phyloP scores from a whole-genome alignment of 495 filamentous ascomycete genomes.

The Aspergillus sclerotioniger region DNA sequence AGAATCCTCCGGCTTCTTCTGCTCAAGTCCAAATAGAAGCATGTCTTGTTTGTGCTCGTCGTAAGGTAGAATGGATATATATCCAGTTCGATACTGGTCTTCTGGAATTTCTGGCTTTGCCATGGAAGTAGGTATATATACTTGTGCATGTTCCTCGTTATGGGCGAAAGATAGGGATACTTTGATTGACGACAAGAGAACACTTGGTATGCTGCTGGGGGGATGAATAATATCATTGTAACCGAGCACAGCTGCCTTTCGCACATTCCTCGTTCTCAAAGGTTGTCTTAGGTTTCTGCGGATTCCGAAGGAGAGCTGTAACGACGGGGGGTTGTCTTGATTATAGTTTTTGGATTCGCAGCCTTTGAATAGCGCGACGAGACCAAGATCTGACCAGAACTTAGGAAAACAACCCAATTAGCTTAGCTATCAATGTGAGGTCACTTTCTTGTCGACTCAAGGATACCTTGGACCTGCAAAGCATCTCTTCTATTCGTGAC shows the following conservation, averaged over 20 bases:
- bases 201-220: constrained; percentile 18
- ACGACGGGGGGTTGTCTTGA: not conserved
- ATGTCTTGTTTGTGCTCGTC: not conserved
- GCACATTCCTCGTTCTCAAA: not conserved
- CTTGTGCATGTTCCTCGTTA: not conserved
- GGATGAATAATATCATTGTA: constrained; percentile 19
- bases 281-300: constrained; percentile 8
- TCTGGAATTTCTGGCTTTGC: not conserved
- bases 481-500: constrained; percentile 19
- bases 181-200: constrained; percentile 25
- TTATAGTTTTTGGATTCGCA: constrained; percentile 8
- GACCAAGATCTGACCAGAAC: constrained; percentile 38
- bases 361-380: constrained; percentile 25
- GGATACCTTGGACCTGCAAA: constrained; percentile 31
- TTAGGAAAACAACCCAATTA: constrained; percentile 9
- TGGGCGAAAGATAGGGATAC: constrained; percentile 20
- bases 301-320: constrained; percentile 27
- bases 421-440: not conserved
- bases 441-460: not conserved
- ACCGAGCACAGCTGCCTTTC: constrained; percentile 20
- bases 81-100: not conserved
- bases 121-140: not conserved
- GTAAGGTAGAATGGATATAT: not conserved
- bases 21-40: not conserved
- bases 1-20: not conserved